phyloP scores from a whole-genome alignment of 2,329 filamentous ascomycete genomes.

The Chaetomium strumarium region DNA sequence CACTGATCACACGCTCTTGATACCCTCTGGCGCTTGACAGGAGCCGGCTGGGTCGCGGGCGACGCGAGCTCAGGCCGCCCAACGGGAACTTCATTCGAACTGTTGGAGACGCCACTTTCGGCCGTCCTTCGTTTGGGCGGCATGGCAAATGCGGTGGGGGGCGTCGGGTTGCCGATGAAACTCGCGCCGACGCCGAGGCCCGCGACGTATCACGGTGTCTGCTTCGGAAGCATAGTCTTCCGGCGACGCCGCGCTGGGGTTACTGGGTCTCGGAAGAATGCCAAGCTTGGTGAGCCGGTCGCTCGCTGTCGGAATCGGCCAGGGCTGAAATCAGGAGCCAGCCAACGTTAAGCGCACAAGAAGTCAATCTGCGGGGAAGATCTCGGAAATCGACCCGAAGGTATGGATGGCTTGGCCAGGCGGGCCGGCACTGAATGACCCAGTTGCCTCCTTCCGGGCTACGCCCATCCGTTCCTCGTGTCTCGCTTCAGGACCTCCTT shows the following conservation, averaged over 20 bases:
- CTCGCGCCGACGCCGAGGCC: conserved; percentile 5
- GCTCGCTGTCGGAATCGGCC: neutral
- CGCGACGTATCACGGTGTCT: conserved; percentile 10
- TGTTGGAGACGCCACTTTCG: conserved; percentile 22
- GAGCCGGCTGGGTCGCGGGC: conserved; percentile 22
- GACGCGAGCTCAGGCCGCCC: conserved; percentile 4
- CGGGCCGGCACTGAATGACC: no score
- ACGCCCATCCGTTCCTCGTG: no score
- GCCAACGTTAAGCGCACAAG: neutral
- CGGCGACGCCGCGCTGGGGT: neutral
- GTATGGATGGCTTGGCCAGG: neutral
- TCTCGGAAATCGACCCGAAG: neutral
- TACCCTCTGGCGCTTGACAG: conserved; percentile 56
- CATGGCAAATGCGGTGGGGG: conserved; percentile 27
- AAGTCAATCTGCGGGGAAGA: neutral
- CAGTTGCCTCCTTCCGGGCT: no score
- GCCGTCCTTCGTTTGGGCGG: conserved; percentile 34
- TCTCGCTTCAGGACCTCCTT: no score
- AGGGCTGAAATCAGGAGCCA: neutral
- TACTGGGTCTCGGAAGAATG: neutral
- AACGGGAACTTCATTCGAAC: neutral
- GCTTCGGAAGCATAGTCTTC: neutral
- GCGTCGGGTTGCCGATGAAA: conserved; percentile 2
- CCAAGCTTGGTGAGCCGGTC: neutral
- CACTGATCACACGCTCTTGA: conserved; percentile 66